Evolutionary conservation across 768 basidiomycete species (phyloP).

Genomic region (Trametes cingulata): DNA sequence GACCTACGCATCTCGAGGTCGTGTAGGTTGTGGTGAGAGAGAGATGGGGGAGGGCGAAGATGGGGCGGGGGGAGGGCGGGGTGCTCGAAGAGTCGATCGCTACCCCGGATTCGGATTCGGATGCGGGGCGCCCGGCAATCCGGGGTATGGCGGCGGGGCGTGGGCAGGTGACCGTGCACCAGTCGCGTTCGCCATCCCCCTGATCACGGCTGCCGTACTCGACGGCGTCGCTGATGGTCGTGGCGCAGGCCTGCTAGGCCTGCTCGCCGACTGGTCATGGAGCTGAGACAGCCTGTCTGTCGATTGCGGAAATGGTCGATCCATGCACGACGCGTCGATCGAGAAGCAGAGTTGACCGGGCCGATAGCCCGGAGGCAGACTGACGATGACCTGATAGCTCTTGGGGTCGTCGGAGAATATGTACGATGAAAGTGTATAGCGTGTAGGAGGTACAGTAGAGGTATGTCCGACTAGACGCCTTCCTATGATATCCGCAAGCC

Average conservation of each 20-base stretch:
- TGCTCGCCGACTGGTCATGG: no score
- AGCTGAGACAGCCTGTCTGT: no score
- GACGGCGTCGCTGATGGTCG: not conserved
- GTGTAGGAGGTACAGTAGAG: not conserved
- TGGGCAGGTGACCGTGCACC: constrained; percentile 9
- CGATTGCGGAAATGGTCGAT: no score
- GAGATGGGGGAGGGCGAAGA: not conserved
- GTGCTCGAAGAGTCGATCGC: not conserved
- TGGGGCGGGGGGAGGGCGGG: not conserved
- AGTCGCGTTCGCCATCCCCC: not conserved
- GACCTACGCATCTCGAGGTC: constrained; percentile 1
- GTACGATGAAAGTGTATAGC: not conserved
- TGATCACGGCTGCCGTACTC: not conserved
- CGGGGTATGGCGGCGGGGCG: not conserved
- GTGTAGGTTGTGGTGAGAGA: not conserved
- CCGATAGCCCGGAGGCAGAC: no score
- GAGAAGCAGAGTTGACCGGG: no score
- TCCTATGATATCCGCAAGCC: not conserved
- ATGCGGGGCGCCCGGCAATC: constrained; percentile 12
- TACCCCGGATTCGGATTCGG: not conserved
- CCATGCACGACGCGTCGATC: no score
- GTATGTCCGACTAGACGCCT: not conserved
- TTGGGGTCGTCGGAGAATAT: not conserved
- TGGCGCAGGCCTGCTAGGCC: no score
- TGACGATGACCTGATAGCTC: no score